Evolutionary conservation across 352 stramenopile species (phyloP), one percentile per base, ranked within the genome.

Genomic region (Pythium pyrilobum): DNA sequence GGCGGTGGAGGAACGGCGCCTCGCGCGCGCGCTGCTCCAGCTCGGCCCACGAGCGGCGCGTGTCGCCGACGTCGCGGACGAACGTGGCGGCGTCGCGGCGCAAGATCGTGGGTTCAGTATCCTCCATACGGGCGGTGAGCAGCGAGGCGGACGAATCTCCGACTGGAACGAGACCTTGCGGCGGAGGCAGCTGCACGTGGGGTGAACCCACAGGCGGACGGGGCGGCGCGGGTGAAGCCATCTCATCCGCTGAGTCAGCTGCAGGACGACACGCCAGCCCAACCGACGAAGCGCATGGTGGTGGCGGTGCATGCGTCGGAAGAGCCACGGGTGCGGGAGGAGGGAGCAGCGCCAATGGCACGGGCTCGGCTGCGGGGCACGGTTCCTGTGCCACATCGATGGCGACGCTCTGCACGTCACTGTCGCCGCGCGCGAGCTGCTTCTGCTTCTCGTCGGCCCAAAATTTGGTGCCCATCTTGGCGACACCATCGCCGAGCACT

Each of bases 31-130:
- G 77, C 42, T 80, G 75, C 67, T 87, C 70, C 20, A 90, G 55
- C 45, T 84, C 58, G 3, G 60, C 68, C 72, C 79, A 92, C 21
- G 72, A 87, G 53, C 86, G 72, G 8, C 77, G 74, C 12, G 64
- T 60, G 33, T 85, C 74, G 23, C 64, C 61, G 3, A 57, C 47
- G 0, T 76, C 61, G 45, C 45, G 54, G 58, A 81, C 74, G 64
- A 75, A 74, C 49, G 51, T 41, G 25, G 43, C 39, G 34, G 53
- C 37, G 45, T 68, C 56, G 29, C 43, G 54, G 24, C 62, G 59
- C 23, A 60, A 41, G 20, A 60, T 34, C 5, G n/a, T 45, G 37
- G 36, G 23, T 27, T 36, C 45, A 53, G n/a, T n/a, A n/a, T n/a
- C n/a, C n/a, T n/a, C n/a, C n/a, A n/a, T n/a, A n/a, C n/a, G n/a